Evolutionary conservation across 2,329 filamentous ascomycete genomes (phyloP), one percentile per base, ranked within the genome.

Genomic region (Colletotrichum sublineola): DNA sequence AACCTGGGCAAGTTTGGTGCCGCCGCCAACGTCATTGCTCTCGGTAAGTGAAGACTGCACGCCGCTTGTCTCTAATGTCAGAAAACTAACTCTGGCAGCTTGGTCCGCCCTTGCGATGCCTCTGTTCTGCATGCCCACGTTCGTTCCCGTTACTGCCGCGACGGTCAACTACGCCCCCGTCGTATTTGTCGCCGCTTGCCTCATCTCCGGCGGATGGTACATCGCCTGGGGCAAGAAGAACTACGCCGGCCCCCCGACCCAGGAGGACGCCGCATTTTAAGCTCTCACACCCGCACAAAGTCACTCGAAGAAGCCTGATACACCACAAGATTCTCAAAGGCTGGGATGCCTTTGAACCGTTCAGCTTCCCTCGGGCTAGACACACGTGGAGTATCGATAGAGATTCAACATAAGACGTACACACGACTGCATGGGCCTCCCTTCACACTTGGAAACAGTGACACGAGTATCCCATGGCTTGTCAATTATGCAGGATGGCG

Each of bases 101-200:
- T 94, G 92, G 92, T 91, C 90, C 67, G 76, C 86, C 18, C 86
- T 94, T 66, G 91, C 91, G 46, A 88, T 94, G 64, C 91, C 92
- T 1, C 87, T 94, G 20, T 94, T 94, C 85, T 94, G 90, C 81
- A 93, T 93, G 90, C 92, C 91, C 0, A 87, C 89, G 0, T 81
- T 81, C 55, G 82, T 93, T n/a, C 90, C 90, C 7, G 90, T 92
- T 50, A 87, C 86, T 0, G 81, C 86, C 7, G 79, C 82, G 24
- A 86, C 84, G 50, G 91, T 94, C 85, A 94, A 94, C 85, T 94
- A 93, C 80, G 92, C 92, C 1, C 90, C 90, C 18, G 92, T 91
- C 44, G 92, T 94, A n/a, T 93, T 94, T 76, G 87, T 92, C 36
- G 90, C 85, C 6, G 91, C 93, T 74, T 86, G 88, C 67, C 61